These are phyloP conservation scores for Trametes punicea DNA, from an alignment of 768 basidiomycete genomes.

Conservation along the genomic window DNA sequence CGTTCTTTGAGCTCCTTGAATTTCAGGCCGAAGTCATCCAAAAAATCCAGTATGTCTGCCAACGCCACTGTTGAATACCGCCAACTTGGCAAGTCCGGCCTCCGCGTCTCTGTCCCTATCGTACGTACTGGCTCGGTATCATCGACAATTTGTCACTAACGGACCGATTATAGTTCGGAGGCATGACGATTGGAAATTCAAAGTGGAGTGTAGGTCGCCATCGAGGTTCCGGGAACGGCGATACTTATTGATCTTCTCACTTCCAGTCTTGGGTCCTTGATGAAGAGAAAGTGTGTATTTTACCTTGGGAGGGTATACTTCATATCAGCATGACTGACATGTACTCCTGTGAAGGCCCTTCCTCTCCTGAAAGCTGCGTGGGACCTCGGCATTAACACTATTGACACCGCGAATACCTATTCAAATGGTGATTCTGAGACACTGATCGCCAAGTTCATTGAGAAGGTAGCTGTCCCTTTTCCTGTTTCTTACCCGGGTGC, in stretches of 20 bases:
- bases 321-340: not conserved
- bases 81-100: constrained; percentile 26
- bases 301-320: no score
- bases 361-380: constrained; percentile 29
- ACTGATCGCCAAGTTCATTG: constrained; percentile 42
- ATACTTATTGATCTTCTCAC: not conserved
- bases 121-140: constrained; percentile 12
- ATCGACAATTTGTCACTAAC: not conserved
- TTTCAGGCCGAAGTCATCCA: not conserved
- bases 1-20: not conserved
- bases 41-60: not conserved
- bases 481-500: not conserved
- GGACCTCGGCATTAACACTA: constrained; percentile 29
- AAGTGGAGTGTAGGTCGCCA: constrained; percentile 20
- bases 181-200: constrained; percentile 22
- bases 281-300: constrained; percentile 19
- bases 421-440: constrained; percentile 37
- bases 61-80: constrained; percentile 18
- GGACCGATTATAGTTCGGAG: constrained; percentile 10
- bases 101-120: constrained; percentile 27
- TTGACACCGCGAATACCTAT: constrained; percentile 36
- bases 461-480: constrained; percentile 27
- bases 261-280: constrained; percentile 23
- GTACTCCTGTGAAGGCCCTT: constrained; percentile 8
- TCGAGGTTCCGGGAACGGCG: no score